Percentiles rank a stretch among this genome's conserved stretches.
Evolutionary conservation across 176 grass and related monocot species (phyloP).

Genomic region (Urochloa ruziziensis): DNA sequence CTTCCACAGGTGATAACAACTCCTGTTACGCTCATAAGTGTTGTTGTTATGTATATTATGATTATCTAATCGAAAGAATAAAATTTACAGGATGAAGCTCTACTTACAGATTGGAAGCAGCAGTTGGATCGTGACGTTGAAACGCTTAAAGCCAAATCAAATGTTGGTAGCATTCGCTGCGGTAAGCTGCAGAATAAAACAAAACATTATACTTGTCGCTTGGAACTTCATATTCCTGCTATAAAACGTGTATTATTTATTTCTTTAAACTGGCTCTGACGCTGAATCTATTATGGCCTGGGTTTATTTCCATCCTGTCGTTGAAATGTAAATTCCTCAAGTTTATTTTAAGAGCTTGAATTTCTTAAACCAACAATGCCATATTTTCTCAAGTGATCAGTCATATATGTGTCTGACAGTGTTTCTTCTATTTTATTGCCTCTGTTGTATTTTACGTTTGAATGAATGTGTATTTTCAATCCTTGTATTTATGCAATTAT

Average conservation of each 20-base stretch:
- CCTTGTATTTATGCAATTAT: not conserved
- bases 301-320: slow-evolving; percentile 1
- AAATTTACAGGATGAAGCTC: slow-evolving; percentile 75
- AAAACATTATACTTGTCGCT: not conserved
- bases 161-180: slow-evolving; percentile 69
- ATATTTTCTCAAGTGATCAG: not conserved
- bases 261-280: not conserved
- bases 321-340: slow-evolving; percentile 1
- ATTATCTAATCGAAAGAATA: slow-evolving; percentile 25
- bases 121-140: slow-evolving; percentile 97
- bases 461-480: not conserved
- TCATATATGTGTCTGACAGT: not conserved
- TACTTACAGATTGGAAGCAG: slow-evolving; percentile 96
- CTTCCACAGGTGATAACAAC: slow-evolving; percentile 72
- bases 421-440: not conserved
- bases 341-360: not conserved
- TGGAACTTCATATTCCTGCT: not conserved
- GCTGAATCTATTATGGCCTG: not conserved
- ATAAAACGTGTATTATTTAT: not conserved
- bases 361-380: not conserved
- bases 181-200: slow-evolving; percentile 45
- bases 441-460: not conserved
- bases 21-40: slow-evolving; percentile 13
- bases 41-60: slow-evolving; percentile 22
- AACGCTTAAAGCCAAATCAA: slow-evolving; percentile 99